Base-by-base conservation (phyloP, 106 monocot genomes). In the Apostasia shenzhenica region DNA sequence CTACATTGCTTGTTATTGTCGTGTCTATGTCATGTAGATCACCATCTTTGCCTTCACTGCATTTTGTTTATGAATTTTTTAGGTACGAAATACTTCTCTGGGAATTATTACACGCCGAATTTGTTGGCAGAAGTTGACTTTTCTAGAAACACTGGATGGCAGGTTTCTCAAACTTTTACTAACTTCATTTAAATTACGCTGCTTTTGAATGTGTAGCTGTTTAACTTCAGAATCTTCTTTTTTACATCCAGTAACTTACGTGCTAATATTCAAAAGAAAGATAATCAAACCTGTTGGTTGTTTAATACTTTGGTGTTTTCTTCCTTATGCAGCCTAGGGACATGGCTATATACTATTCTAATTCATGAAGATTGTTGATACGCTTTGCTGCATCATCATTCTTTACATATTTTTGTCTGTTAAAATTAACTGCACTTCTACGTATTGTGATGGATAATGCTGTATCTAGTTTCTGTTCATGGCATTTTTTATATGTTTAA, bases 71-170 rank as follows among this genome's bases (percentile, higher is more conserved):
- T 69, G 39, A 60, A 9, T 9, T 67, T 73, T 66, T 7, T 72
- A 97, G 95, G 95, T 97, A 50, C 84, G 95, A 39, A 85, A 90
- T 83, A 79, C 77, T 72, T 92, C 99, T 52, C 70, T 93, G 58
- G 99, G 89, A 9, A 93, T 99, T 74, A 77, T 93, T 40, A 85
- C 99, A 71, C 99, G 99, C 8, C 71, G 99, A 45, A 85, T 99
- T 80, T 49, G 74, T 45, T 99, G 99, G 99, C 47, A 83, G 62
- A 71, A 80, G 47, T 67, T 99, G 69, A 78, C 99, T 51, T 14
- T 77, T 57, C 73, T 90, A 73, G 99, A 99, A 80, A 90, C 90
- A 63, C 14, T 99, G 70, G 93, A 99, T 71, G 75, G 92, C 90
- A 73, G 73, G 81, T 77, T 14, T 66, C 52, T 39, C 4, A 26